A percentile compares a stretch with the other conserved stretches of the same genome.
phyloP scores from a whole-genome alignment of 1,284 basidiomycete genomes.

The Stygiomarasmius scandens region DNA sequence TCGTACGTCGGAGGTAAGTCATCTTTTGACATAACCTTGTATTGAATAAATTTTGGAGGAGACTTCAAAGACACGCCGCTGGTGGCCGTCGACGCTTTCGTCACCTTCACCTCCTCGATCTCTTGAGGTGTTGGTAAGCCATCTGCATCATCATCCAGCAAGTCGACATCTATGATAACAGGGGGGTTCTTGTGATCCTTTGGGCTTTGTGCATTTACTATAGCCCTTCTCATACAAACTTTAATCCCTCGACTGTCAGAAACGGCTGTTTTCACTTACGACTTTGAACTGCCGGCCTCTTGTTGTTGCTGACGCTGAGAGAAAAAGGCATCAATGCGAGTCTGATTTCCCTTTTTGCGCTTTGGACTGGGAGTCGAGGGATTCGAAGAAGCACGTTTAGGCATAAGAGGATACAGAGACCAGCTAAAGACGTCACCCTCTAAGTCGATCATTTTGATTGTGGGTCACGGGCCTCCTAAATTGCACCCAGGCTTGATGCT shows the following conservation, averaged over 20 bases:
- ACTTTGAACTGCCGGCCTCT: background rate
- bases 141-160: conserved; percentile 9
- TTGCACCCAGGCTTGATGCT: too few relatives aligned
- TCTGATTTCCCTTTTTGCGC: conserved; percentile 10
- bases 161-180: conserved; percentile 18
- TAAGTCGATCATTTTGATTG: too few relatives aligned
- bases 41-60: conserved; percentile 4
- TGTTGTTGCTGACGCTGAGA: background rate
- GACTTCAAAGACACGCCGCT: background rate
- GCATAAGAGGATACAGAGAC: conserved; percentile 4
- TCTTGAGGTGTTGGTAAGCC: background rate
- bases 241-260: background rate
- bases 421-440: too few relatives aligned
- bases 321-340: conserved; percentile 13
- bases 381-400: conserved; percentile 8
- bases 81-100: background rate
- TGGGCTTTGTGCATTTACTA: background rate
- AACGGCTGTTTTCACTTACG: background rate
- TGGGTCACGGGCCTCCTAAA: too few relatives aligned
- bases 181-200: background rate
- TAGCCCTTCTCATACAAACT: background rate
- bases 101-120: background rate
- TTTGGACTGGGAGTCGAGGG: conserved; percentile 5
- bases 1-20: background rate
- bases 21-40: background rate